A percentile compares a stretch with the other conserved stretches of the same genome.
Conservation (phyloP, 257 asterid species). For the Gentiana straminea region DNA sequence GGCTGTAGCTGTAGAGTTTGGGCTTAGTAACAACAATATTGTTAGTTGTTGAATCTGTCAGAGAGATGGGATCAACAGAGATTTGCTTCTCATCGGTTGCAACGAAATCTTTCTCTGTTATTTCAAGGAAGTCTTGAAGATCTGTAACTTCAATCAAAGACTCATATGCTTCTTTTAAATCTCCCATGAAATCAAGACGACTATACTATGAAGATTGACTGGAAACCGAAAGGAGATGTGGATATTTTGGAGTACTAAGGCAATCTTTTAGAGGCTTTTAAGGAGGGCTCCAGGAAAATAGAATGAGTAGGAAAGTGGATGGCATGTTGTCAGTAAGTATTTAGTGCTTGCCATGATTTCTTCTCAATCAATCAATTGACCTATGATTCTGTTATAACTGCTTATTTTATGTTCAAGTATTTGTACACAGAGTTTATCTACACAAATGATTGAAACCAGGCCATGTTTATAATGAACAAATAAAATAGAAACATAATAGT, state of each 20-base stretch:
- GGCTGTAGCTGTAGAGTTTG: conserved; percentile 48
- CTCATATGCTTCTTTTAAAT: conserved; percentile 7
- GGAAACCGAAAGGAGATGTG: background rate
- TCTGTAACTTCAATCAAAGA: conserved; percentile 5
- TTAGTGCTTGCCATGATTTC: conserved; percentile 37
- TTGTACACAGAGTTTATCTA: too few species aligned
- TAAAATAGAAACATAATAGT: too few species aligned
- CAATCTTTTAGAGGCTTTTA: conserved; percentile 8
- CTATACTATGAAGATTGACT: background rate
- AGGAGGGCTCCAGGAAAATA: conserved; percentile 1
- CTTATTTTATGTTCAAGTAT: too few species aligned
- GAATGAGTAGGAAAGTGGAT: conserved; percentile 24
- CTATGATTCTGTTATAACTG: too few species aligned
- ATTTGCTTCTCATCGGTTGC: conserved; percentile 44
- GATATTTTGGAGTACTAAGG: too few species aligned
- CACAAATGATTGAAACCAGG: too few species aligned
- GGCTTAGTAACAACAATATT: conserved; percentile 17
- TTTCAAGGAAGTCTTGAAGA: background rate
- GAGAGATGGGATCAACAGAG: conserved; percentile 53
- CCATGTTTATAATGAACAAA: too few species aligned
- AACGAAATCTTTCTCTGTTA: too few species aligned
- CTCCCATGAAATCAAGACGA: background rate
- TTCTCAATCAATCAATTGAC: background rate
- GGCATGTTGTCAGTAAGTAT: conserved; percentile 17
- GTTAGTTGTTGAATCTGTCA: conserved; percentile 14